phyloP scores from a whole-genome alignment of 495 filamentous ascomycete genomes.

The Xylaria acuta region DNA sequence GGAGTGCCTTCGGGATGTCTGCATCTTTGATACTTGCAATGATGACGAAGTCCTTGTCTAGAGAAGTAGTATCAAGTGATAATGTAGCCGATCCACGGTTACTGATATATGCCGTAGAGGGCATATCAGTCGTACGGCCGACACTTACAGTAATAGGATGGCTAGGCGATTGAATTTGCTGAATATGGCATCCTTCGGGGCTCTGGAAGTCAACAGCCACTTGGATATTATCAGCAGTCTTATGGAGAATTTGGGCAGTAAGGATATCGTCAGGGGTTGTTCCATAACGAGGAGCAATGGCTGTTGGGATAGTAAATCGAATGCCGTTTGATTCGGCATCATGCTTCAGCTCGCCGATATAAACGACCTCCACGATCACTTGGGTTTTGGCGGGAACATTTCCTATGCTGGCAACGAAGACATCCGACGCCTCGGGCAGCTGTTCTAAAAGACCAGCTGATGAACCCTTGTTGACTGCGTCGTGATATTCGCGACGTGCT shows the following conservation, averaged over 20 bases:
- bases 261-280: slow-evolving; percentile 43
- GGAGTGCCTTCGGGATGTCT: slow-evolving; percentile 63
- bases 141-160: slow-evolving; percentile 70
- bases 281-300: slow-evolving; percentile 69
- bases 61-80: slow-evolving; percentile 51
- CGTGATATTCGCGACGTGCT: slow-evolving; percentile 60
- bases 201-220: slow-evolving; percentile 68
- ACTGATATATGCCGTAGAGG: slow-evolving; percentile 48
- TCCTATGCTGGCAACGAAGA: slow-evolving; percentile 68
- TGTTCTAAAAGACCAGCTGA: slow-evolving; percentile 69
- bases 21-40: slow-evolving; percentile 62
- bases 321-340: slow-evolving; percentile 67
- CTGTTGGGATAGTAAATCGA: slow-evolving; percentile 68
- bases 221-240: slow-evolving; percentile 45
- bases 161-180: slow-evolving; percentile 66
- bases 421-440: slow-evolving; percentile 61
- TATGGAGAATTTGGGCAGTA: slow-evolving; percentile 15
- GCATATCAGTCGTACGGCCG: slow-evolving; percentile 59
- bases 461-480: slow-evolving; percentile 61
- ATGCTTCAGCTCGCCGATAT: slow-evolving; percentile 71
- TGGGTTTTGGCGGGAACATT: slow-evolving; percentile 63
- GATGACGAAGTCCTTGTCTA: slow-evolving; percentile 61
- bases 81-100: slow-evolving; percentile 67
- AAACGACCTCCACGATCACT: slow-evolving; percentile 65
- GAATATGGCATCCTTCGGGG: slow-evolving; percentile 60